phyloP scores from a whole-genome alignment of 1,284 basidiomycete genomes.

The Marasmius fiardii region DNA sequence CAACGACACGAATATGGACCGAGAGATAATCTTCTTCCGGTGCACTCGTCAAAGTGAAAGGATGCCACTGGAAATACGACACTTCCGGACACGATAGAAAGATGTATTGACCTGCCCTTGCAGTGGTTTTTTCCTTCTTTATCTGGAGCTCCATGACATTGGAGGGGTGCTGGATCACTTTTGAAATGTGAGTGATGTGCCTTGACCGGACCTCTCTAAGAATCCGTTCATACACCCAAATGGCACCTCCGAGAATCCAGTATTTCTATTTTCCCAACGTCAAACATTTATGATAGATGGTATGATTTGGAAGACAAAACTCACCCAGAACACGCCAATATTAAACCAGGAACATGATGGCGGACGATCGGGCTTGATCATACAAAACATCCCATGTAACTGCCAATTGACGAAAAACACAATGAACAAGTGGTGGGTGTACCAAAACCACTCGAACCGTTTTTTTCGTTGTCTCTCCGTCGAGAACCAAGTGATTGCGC shows the following conservation, averaged over 20 bases:
- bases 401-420: constrained; percentile 91
- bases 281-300: constrained; percentile 4
- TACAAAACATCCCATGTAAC: constrained; percentile 92
- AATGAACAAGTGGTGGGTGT: constrained; percentile 85
- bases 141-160: constrained; percentile 90
- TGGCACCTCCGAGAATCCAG: constrained; percentile 83
- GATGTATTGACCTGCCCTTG: constrained; percentile 84
- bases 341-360: constrained; percentile 81
- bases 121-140: constrained; percentile 85
- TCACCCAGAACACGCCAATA: constrained; percentile 92
- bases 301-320: constrained; percentile 24
- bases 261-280: constrained; percentile 60
- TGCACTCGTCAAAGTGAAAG: constrained; percentile 87
- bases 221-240: constrained; percentile 84
- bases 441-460: constrained; percentile 87
- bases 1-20: constrained; percentile 83
- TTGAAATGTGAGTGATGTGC: constrained; percentile 85
- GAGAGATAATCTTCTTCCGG: constrained; percentile 91
- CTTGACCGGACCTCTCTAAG: constrained; percentile 85
- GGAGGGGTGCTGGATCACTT: constrained; percentile 90
- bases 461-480: constrained; percentile 72
- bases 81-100: constrained; percentile 85
- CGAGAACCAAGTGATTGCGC: constrained; percentile 79
- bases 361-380: constrained; percentile 85
- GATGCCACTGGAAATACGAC: constrained; percentile 93